Evolutionary conservation across 306 rosid species (phyloP).

Genomic region (Corylus heterophylla): DNA sequence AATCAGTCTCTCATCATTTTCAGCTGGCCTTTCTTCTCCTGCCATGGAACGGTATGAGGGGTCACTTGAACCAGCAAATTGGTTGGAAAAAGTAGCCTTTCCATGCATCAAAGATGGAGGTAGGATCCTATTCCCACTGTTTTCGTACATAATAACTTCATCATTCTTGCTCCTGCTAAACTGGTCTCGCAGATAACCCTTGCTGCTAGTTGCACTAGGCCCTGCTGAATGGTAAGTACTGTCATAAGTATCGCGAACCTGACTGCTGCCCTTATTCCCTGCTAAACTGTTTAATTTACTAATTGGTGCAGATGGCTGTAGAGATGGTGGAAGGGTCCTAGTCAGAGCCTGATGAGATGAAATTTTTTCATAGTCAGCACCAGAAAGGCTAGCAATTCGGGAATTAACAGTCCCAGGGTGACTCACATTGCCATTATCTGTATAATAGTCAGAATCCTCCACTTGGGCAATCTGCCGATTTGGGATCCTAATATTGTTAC

Average conservation of each 20-base stretch:
- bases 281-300: constrained; percentile 36
- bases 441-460: constrained; percentile 31
- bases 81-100: constrained; percentile 48
- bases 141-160: constrained; percentile 48
- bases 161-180: constrained; percentile 52
- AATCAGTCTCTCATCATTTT: constrained; percentile 74
- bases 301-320: constrained; percentile 37
- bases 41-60: constrained; percentile 52
- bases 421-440: constrained; percentile 48
- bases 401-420: constrained; percentile 42
- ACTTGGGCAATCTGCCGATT: constrained; percentile 30
- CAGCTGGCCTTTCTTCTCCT: constrained; percentile 70
- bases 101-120: constrained; percentile 62
- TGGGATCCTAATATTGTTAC: constrained; percentile 40
- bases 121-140: constrained; percentile 56
- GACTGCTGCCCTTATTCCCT: constrained; percentile 48
- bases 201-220: constrained; percentile 46
- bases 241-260: constrained; percentile 40
- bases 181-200: constrained; percentile 44
- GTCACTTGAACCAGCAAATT: constrained; percentile 56
- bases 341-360: constrained; percentile 66
- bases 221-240: constrained; percentile 48
- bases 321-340: constrained; percentile 63
- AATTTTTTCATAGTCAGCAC: constrained; percentile 51
- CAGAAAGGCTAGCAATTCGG: constrained; percentile 40